Base-by-base conservation (phyloP, 2,329 filamentous ascomycete species). In the Fusarium secorum region DNA sequence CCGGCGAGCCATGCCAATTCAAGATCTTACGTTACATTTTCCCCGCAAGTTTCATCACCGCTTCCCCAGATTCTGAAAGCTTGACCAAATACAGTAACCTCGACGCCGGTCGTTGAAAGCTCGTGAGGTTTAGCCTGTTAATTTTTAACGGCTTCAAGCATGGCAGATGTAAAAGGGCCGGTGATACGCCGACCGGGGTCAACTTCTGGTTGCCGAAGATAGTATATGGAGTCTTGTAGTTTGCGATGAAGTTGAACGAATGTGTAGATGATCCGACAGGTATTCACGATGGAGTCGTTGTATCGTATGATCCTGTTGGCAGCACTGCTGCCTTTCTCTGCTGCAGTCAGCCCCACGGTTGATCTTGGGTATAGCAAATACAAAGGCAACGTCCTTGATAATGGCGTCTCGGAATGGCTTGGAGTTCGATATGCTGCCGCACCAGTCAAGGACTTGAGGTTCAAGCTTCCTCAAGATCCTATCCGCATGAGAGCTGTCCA, bases 391-490 rank as follows among this genome's bases (percentile, higher is more conserved):
- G 76, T 82, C 3, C 81, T 86, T 3, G 72, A 79, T 0, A 87
- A 87, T 72, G 90, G 89, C 2, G 81, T 94, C 51, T 89, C 87
- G 5, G 85, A 91, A 78, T 95, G 91, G 91, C 85, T 93, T 11
- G 93, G 92, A 3, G 88, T 96, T 69, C 88, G 91, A 45, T 96
- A 89, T 81, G 93, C 92, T 3, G 89, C 90, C 9, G 84, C 92
- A 18, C 93, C 93, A 0, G 61, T 91, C 4, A 90, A 89, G 3
- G 74, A 86, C 10, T 77, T 93, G 65, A 86, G 93, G 24, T 95
- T 94, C 76, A 83, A 85, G 57, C 88, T 89, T 17, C 91, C 93
- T 0, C 82, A 86, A 73, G 89, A 93, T 77, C 92, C 92, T 4
- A 68, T 80, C 0, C 72, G 77, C 4, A 80, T 83, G 22, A 64